Base-by-base conservation (phyloP, 2,329 filamentous ascomycete species). In the Kalmusia sp. region DNA sequence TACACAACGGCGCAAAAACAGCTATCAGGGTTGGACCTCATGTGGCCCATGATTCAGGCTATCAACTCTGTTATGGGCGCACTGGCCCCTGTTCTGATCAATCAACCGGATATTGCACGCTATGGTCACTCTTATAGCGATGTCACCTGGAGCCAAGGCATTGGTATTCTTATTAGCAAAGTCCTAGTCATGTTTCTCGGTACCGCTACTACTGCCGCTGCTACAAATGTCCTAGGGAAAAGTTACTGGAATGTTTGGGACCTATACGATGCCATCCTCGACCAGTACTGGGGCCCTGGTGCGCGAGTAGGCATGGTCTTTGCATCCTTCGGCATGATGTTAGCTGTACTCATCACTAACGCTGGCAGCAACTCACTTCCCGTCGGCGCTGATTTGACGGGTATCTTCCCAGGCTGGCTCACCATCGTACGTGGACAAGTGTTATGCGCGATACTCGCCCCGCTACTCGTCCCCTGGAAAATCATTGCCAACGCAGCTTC, bases 1-100 rank as follows among this genome's bases (percentile, higher is more conserved):
- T 63, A 63, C 50, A 63, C 58, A 7, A 63, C 60, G 1, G 52
- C 54, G 33, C 60, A 63, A 50, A 40, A 41, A 6, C 58, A 43
- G 8, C 54, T 63, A 0, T 59, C 60, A 4, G 60, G 58, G 17
- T 43, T 27, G 11, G 39, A 22, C 21, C 39, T 43, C 14, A 24
- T 43, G 6, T 43, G 39, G 39, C 39, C 39, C 1, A 11, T 61
- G 58, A 58, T 62, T 5, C 59, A 62, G 51, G 59, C 59, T 9
- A 60, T 62, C 43, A 63, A 63, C 41, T 59, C 58, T 7, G 58
- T 17, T 55, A 5, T 43, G 39, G 39, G 39, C 1, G 39, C 39
- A 21, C n/a, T 43, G 5, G 39, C 39, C 9, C 39, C 39, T 2
- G 25, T 43, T 7, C 25, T 43, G 5, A 43, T 43, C n/a, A 43